These are phyloP conservation scores for Phytophthora quininea DNA, from an alignment of 352 stramenopile species.

Conservation along the genomic window DNA sequence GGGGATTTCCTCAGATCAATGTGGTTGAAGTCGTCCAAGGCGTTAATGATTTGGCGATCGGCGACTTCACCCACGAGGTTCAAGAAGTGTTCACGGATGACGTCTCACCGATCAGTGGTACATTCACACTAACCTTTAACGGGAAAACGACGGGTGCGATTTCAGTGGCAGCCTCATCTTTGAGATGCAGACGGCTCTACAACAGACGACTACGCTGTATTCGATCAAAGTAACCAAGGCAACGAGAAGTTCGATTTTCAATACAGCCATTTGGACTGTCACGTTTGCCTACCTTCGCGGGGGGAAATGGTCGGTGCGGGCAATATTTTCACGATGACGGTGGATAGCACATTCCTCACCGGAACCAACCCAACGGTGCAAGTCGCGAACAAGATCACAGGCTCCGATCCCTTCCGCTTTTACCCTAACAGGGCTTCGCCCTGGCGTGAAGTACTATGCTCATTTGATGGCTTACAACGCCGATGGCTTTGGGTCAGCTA, in stretches of 20 bases:
- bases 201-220: constrained; percentile 84
- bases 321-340: constrained; percentile 86
- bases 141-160: constrained; percentile 83
- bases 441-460: constrained; percentile 70
- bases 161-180: constrained; percentile 66
- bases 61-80: constrained; percentile 92
- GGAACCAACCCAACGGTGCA: constrained; percentile 67
- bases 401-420: constrained; percentile 89
- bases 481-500: constrained; percentile 36
- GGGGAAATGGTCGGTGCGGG: constrained; percentile 90
- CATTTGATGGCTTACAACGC: constrained; percentile 87
- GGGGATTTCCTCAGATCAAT: constrained; percentile 81
- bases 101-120: constrained; percentile 56
- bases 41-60: constrained; percentile 80
- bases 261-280: constrained; percentile 90
- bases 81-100: constrained; percentile 33
- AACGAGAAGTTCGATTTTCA: constrained; percentile 41
- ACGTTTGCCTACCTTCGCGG: constrained; percentile 94
- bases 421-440: constrained; percentile 61
- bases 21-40: constrained; percentile 85
- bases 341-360: constrained; percentile 56
- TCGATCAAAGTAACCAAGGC: constrained; percentile 79
- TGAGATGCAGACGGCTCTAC: constrained; percentile 86
- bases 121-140: constrained; percentile 92
- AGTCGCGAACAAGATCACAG: constrained; percentile 88